Evolutionary conservation across 78 protist genomes (phyloP).

Genomic region (Guillardia theta): DNA sequence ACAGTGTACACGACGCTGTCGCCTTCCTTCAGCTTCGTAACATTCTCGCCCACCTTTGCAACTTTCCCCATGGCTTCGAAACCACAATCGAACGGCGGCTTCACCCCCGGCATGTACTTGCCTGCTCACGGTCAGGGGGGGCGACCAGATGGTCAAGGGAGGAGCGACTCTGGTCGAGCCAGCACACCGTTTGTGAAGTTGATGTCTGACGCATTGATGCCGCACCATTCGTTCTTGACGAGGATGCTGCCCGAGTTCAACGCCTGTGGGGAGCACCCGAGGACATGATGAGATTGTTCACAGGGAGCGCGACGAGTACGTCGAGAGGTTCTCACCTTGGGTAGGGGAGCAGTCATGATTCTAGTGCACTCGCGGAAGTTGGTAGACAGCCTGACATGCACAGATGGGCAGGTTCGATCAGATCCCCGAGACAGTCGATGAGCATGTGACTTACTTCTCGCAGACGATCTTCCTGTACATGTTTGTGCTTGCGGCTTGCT

Average conservation of each 20-base stretch:
- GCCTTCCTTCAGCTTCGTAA: not conserved
- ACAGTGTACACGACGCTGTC: constrained; percentile 24
- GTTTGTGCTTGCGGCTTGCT: no score
- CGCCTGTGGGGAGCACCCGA: no score
- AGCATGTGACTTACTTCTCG: no score
- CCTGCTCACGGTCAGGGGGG: not conserved
- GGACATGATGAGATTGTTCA: no score
- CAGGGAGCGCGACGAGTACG: not conserved
- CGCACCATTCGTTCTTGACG: not conserved
- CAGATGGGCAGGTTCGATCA: no score
- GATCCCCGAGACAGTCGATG: no score
- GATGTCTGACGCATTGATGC: constrained; percentile 58
- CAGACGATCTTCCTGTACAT: no score
- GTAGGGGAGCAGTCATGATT: not conserved
- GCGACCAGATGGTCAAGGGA: not conserved
- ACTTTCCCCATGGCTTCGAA: constrained; percentile 49
- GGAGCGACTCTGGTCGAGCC: not conserved
- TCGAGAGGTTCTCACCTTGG: not conserved
- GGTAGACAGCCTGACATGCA: no score
- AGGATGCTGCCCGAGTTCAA: not conserved
- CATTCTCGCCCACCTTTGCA: not conserved
- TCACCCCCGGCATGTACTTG: constrained; percentile 26
- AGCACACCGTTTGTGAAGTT: constrained; percentile 28
- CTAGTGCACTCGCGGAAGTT: not conserved
- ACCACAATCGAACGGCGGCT: constrained; percentile 66